Conservation (phyloP, 2,329 filamentous ascomycete genomes). For the Neonectria punicea region DNA sequence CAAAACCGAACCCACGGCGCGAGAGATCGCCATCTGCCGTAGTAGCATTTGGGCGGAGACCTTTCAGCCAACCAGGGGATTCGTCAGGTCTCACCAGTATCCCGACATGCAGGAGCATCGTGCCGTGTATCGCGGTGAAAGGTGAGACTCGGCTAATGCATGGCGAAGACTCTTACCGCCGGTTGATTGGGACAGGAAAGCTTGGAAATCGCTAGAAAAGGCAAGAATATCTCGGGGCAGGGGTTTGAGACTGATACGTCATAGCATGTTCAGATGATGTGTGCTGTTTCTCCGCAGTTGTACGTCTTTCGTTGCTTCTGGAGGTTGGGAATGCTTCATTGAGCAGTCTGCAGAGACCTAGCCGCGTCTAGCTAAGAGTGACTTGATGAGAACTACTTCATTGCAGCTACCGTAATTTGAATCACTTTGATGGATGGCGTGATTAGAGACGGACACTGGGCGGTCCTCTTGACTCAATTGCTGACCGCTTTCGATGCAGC, state of each 20-base stretch:
- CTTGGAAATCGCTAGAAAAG: background rate
- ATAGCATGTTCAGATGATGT: background rate
- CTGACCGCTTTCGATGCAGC: too few species aligned
- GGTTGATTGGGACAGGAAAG: background rate
- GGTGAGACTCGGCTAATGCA: background rate
- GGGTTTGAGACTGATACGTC: background rate
- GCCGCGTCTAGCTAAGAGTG: too few species aligned
- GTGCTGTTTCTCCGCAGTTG: too few species aligned
- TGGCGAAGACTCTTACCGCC: background rate
- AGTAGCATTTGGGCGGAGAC: background rate
- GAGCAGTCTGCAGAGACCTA: too few species aligned
- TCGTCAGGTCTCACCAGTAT: background rate
- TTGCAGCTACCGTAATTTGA: too few species aligned
- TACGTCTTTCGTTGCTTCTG: too few species aligned
- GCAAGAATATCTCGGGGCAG: too few species aligned
- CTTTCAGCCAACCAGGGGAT: background rate
- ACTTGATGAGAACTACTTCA: too few species aligned
- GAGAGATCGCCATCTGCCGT: background rate
- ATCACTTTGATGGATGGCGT: too few species aligned
- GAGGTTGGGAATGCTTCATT: too few species aligned
- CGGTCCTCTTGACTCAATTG: too few species aligned
- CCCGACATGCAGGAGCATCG: background rate
- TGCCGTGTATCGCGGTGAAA: background rate
- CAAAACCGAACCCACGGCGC: background rate
- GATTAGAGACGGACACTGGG: too few species aligned